These are phyloP conservation scores for Candida ovalis DNA, from an alignment of 805 yeast genomes.

Conservation along the genomic window DNA sequence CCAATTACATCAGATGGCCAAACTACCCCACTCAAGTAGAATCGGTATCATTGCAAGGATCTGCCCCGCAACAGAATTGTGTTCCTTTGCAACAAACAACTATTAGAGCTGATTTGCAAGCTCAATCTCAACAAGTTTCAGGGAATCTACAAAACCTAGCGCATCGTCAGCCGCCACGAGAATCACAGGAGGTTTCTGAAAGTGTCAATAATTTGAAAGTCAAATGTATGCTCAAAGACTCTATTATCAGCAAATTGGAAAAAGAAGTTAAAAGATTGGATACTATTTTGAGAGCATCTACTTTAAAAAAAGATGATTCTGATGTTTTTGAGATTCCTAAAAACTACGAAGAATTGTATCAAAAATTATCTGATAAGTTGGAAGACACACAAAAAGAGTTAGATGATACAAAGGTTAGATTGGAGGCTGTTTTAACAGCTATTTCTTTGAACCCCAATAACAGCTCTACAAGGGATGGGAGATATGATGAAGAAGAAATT, in stretches of 20 bases:
- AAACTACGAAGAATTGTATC: conserved; percentile 31
- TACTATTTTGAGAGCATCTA: conserved; percentile 41
- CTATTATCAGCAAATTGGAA: conserved; percentile 44
- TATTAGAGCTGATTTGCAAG: background rate
- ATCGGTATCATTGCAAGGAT: conserved; percentile 6
- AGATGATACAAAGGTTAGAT: conserved; percentile 54
- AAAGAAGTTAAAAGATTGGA: conserved; percentile 39
- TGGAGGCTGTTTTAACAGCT: conserved; percentile 62
- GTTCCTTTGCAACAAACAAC: conserved; percentile 3
- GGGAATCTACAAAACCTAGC: background rate
- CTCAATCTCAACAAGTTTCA: background rate
- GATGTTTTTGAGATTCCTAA: conserved; percentile 30
- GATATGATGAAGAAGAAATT: conserved; percentile 70
- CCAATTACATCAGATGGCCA: conserved; percentile 16
- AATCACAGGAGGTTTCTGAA: conserved; percentile 5
- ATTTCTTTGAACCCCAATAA: conserved; percentile 48
- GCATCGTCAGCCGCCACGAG: background rate
- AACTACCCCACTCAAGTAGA: conserved; percentile 12
- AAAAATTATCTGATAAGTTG: conserved; percentile 26
- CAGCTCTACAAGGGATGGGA: conserved; percentile 46
- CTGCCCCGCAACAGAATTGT: conserved; percentile 9
- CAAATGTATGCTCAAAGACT: conserved; percentile 53
- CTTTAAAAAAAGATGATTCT: conserved; percentile 13
- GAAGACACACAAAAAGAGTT: conserved; percentile 41
- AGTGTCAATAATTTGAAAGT: conserved; percentile 39